Percentiles rank a stretch among this genome's conserved stretches.
Conservation (phyloP, 2,329 filamentous ascomycete genomes). For the Alternaria brassicae region DNA sequence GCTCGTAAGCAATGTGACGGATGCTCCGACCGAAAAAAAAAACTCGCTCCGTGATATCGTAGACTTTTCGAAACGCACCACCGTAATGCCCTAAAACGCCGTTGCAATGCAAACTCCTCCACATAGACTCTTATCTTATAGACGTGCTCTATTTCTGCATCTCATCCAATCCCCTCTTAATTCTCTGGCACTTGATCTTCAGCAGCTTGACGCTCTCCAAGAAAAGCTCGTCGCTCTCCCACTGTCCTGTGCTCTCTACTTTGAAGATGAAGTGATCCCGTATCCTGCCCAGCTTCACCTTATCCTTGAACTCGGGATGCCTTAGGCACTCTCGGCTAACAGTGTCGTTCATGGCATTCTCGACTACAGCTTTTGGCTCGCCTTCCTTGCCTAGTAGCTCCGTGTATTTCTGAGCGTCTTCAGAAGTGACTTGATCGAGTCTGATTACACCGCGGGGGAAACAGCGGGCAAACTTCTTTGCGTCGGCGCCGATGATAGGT, state of each 20-base stretch:
- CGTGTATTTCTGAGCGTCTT: conserved; percentile 67
- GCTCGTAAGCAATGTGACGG: neutral
- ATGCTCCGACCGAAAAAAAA: conserved; percentile 2
- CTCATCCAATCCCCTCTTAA: conserved; percentile 72
- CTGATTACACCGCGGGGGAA: conserved; percentile 89
- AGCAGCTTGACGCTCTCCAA: conserved; percentile 85
- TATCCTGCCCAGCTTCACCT: conserved; percentile 89
- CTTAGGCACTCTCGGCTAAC: conserved; percentile 92
- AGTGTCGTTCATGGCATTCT: conserved; percentile 89
- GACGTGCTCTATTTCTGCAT: conserved; percentile 34
- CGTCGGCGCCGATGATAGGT: conserved; percentile 86
- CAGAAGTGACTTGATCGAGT: conserved; percentile 72
- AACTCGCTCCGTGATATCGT: conserved; percentile 28
- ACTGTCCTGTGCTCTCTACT: conserved; percentile 94
- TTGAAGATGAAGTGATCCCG: conserved; percentile 98
- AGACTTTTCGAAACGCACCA: conserved; percentile 24
- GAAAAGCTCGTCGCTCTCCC: conserved; percentile 92
- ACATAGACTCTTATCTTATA: neutral
- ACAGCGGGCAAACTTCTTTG: conserved; percentile 86
- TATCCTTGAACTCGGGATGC: conserved; percentile 91
- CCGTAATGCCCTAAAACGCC: conserved; percentile 31
- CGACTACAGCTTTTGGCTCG: conserved; percentile 85
- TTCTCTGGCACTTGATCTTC: conserved; percentile 80
- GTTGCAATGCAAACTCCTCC: conserved; percentile 28
- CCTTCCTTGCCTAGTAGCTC: conserved; percentile 78